A percentile compares a stretch with the other conserved stretches of the same genome.
Conservation (phyloP, 352 stramenopile genomes). For the Elongisporangium prolatum region DNA sequence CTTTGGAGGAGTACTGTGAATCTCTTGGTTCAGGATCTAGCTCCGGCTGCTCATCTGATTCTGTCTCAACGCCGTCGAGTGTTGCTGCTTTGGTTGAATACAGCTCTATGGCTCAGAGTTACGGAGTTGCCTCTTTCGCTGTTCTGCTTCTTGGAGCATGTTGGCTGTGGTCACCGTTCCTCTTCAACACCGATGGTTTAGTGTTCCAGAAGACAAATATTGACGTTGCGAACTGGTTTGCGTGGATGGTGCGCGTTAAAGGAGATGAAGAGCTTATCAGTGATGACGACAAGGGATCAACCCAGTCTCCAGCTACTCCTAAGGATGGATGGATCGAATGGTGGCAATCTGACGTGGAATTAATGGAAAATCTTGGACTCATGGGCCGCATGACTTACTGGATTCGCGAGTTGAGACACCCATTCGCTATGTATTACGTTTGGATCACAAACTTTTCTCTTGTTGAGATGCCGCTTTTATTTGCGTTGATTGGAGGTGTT, state of each 20-base stretch:
- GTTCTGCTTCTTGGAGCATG: conserved; percentile 77
- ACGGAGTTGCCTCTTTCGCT: conserved; percentile 76
- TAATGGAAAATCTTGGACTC: conserved; percentile 56
- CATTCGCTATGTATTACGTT: conserved; percentile 79
- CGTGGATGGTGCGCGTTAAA: conserved; percentile 81
- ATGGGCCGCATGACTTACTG: conserved; percentile 78
- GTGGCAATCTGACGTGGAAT: conserved; percentile 63
- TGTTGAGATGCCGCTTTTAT: conserved; percentile 33
- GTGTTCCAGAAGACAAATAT: conserved; percentile 81
- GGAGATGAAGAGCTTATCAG: conserved; percentile 31
- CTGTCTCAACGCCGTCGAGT: conserved; percentile 54
- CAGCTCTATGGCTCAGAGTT: conserved; percentile 59
- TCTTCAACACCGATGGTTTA: conserved; percentile 89
- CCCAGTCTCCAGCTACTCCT: conserved; percentile 16
- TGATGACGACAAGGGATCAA: conserved; percentile 25
- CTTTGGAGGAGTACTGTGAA: conserved; percentile 37
- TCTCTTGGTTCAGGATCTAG: conserved; percentile 19
- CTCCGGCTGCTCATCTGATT: conserved; percentile 41
- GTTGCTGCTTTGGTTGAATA: conserved; percentile 64
- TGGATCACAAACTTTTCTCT: conserved; percentile 70
- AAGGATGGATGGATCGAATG: conserved; percentile 76
- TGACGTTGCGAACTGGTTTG: conserved; percentile 77
- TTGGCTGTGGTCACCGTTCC: conserved; percentile 79
- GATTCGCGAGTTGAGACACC: conserved; percentile 72
- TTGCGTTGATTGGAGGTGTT: conserved; percentile 43